Evolutionary conservation across 2,329 filamentous ascomycete species (phyloP), one percentile per base, ranked within the genome.

Genomic region (Xylariaceae sp.): DNA sequence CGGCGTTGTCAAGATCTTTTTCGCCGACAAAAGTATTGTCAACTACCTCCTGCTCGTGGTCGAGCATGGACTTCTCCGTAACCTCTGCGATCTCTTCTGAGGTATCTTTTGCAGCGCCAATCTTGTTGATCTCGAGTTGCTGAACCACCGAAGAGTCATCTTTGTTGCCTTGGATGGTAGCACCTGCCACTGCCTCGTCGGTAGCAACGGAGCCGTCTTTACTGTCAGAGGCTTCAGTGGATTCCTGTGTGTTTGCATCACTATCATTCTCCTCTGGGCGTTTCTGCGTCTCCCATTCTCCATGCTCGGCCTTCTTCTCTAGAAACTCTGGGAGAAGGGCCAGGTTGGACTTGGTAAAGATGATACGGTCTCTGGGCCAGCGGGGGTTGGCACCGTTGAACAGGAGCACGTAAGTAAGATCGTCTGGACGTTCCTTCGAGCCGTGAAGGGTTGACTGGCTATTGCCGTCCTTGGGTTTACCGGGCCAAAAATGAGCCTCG

Each of bases 331-430:
- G 56, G 4, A 57, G 39, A 11, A 55, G 26, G 6, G 21, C 4
- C 27, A 57, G 34, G 3, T 45, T 47, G 5, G 52, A 50, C 29
- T 51, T 54, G 11, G 44, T 51, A 28, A 55, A 56, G 31, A 58
- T 36, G 35, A 54, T 51, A 5, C 35, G 43, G 5, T 57, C 48
- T 12, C 15, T 33, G 2, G 11, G 24, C 55, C 56, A 57, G 13
- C 47, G 50, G 11, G 50, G 47, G 31, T 57, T 52, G 9, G 46
- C 48, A 2, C 33, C 31, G 11, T 2, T 3, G 40, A 50, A 55
- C 9, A 57, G 43, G 9, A 51, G 21, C 35, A 55, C 5, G 34
- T 52, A 47, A 3, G 48, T 45, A 11, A 57, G 47, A 30, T 52
- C 18, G 3, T 24, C 43, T 2, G 46, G 47, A 13, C 30, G 35